Evolutionary conservation across 176 grass and related monocot species (phyloP).

Genomic region (Hordeum vulgare): MorexV3_pseudomolecules_assembly NC_058518.1:480174821-480175320

Average conservation of each 20-base stretch:
- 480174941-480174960: slow-evolving; percentile 59
- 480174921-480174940: slow-evolving; percentile 52
- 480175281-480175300: too few relatives aligned
- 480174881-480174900: slow-evolving; percentile 19
- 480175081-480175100: not conserved
- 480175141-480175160: too few relatives aligned
- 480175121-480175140: not conserved
- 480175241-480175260: too few relatives aligned
- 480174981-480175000: not conserved
- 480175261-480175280: too few relatives aligned
- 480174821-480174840: slow-evolving; percentile 65
- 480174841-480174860: slow-evolving; percentile 27
- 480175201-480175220: too few relatives aligned
- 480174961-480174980: not conserved
- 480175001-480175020: not conserved
- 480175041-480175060: not conserved
- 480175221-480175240: not conserved
- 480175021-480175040: not conserved
- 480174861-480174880: slow-evolving; percentile 48
- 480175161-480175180: too few relatives aligned
- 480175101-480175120: not conserved
- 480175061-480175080: not conserved
- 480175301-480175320: too few relatives aligned
- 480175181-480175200: not conserved
- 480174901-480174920: slow-evolving; percentile 60